Evolutionary conservation across 352 stramenopile species (phyloP).

Genomic region (Peronospora belbahrii): DNA sequence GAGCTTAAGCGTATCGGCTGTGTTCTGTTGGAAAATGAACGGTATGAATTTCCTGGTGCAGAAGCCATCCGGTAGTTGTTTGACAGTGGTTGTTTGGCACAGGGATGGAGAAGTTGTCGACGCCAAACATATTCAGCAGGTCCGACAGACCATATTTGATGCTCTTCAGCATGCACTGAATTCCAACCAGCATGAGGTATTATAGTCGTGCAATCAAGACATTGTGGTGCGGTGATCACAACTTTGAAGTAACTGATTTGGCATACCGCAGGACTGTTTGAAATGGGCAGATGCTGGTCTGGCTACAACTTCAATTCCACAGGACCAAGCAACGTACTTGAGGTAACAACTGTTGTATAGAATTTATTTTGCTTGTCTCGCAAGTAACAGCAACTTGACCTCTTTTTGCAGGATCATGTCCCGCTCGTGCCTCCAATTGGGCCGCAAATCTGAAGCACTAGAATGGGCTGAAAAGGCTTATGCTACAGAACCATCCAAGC

Average conservation of each 20-base stretch:
- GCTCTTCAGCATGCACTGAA: slow-evolving; percentile 35
- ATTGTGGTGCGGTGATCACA: background rate
- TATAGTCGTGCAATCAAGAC: background rate
- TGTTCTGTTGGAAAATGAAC: slow-evolving; percentile 21
- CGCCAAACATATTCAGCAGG: slow-evolving; percentile 6
- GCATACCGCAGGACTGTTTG: slow-evolving; percentile 33
- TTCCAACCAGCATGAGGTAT: slow-evolving; percentile 34
- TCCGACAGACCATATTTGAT: slow-evolving; percentile 44
- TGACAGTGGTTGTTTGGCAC: background rate
- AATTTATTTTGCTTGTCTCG: background rate
- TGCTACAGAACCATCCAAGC: slow-evolving; percentile 42
- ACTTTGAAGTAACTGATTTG: background rate
- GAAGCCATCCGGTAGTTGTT: background rate
- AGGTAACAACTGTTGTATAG: slow-evolving; percentile 21
- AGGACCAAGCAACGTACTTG: slow-evolving; percentile 45
- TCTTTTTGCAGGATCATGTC: slow-evolving; percentile 24
- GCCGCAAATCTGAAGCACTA: slow-evolving; percentile 19
- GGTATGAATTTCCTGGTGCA: slow-evolving; percentile 12
- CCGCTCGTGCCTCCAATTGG: slow-evolving; percentile 33
- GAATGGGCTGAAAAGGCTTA: slow-evolving; percentile 45
- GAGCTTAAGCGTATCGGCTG: slow-evolving; percentile 35
- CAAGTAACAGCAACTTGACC: background rate
- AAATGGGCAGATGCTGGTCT: slow-evolving; percentile 37
- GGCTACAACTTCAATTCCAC: slow-evolving; percentile 8
- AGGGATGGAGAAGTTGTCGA: slow-evolving; percentile 9